Conservation (phyloP, 78 protist genomes). For the Cavenderia fasciculata region DNA sequence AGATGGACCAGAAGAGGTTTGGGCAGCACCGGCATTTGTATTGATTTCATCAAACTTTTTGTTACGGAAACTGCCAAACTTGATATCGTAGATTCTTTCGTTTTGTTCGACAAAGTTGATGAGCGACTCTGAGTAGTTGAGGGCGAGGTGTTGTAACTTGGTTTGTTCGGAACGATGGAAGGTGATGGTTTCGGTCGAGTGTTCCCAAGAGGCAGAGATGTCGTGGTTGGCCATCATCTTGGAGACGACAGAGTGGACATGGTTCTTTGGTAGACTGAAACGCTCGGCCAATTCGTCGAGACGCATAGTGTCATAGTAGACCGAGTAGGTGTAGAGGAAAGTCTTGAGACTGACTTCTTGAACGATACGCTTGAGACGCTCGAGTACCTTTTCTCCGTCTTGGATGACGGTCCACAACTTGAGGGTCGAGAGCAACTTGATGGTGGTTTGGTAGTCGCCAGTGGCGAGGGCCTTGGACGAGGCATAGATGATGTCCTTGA, state of each 20-base stretch:
- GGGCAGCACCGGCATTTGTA: background rate
- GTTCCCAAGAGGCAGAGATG: conserved; percentile 88
- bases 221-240: conserved; percentile 90
- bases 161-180: conserved; percentile 87
- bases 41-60: conserved; percentile 50
- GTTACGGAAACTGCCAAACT: conserved; percentile 54
- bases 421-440: conserved; percentile 51
- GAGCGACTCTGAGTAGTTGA: conserved; percentile 85
- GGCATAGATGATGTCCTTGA: conserved; percentile 88
- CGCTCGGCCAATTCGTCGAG: conserved; percentile 66
- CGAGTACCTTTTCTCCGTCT: conserved; percentile 70
- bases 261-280: conserved; percentile 69
- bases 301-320: conserved; percentile 79
- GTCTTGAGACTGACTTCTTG: conserved; percentile 90
- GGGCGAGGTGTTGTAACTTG: conserved; percentile 86
- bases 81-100: conserved; percentile 72
- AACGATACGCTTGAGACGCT: conserved; percentile 50
- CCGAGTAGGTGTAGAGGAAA: conserved; percentile 82
- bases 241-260: conserved; percentile 79
- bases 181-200: conserved; percentile 83
- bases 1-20: too few relatives aligned
- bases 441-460: conserved; percentile 90
- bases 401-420: conserved; percentile 84
- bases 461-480: conserved; percentile 84
- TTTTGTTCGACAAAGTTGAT: conserved; percentile 76